Evolutionary conservation across 2,329 filamentous ascomycete genomes (phyloP).

Genomic region (Boeremia exigua): DNA sequence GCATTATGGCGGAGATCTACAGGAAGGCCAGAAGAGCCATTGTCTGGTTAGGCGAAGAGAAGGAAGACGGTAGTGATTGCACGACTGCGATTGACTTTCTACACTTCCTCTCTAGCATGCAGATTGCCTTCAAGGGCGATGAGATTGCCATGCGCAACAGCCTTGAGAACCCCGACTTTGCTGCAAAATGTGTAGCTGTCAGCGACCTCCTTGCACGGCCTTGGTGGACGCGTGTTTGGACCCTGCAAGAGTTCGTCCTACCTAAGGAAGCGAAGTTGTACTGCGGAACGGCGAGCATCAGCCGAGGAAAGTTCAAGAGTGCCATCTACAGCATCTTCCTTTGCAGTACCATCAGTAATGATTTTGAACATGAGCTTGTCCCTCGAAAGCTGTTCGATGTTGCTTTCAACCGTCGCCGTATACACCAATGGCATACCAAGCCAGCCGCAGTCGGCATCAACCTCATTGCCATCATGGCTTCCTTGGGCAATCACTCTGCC

Average conservation of each 20-base stretch:
- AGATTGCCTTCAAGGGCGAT: conserved; percentile 26
- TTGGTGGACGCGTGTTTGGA: conserved; percentile 40
- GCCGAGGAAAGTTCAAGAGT: conserved; percentile 34
- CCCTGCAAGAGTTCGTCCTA: conserved; percentile 41
- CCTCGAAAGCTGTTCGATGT: conserved; percentile 34
- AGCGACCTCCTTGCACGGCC: conserved; percentile 31
- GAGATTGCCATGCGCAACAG: conserved; percentile 25
- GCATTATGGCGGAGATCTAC: conserved; percentile 44
- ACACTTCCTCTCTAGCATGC: conserved; percentile 26
- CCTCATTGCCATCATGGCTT: conserved; percentile 37
- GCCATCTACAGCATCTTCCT: conserved; percentile 41
- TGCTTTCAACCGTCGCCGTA: conserved; percentile 38
- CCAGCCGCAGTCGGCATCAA: conserved; percentile 24
- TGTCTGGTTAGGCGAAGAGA: conserved; percentile 47
- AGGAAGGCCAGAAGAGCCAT: conserved; percentile 26
- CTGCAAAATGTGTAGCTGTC: conserved; percentile 27
- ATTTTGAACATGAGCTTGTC: conserved; percentile 33
- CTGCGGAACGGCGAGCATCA: conserved; percentile 31
- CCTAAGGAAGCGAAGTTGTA: conserved; percentile 36
- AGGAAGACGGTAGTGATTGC: conserved; percentile 48
- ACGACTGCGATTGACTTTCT: conserved; percentile 34
- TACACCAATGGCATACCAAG: conserved; percentile 35
- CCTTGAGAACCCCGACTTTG: conserved; percentile 25
- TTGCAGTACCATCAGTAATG: conserved; percentile 27
- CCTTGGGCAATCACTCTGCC: conserved; percentile 37